Evolutionary conservation across 148 eudicot species (phyloP), one percentile per base, ranked within the genome.

Genomic region (Polygonum maritimum): DNA sequence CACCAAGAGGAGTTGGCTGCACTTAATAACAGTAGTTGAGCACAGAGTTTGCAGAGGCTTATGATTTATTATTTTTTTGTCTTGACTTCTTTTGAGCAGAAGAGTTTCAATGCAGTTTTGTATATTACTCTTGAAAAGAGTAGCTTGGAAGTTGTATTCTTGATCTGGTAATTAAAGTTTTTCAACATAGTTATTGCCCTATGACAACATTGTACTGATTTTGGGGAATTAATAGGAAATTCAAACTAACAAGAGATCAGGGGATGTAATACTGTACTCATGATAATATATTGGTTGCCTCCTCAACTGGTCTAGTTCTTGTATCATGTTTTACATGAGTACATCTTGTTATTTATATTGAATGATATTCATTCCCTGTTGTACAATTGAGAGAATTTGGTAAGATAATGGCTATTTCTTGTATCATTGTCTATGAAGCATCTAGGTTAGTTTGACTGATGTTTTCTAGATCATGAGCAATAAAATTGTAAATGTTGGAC

Each of bases 1-100:
- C 77, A 76, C 49, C 82, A 87, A 75, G 92, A 87, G 81, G 82
- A 86, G 31, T 62, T 81, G 69, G 79, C 54, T 21, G 85, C 72
- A 31, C 77, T 71, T 35, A 60, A 67, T 69, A 73, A 57, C 26
- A 79, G 60, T 41, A 75, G 79, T 73, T 84, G 44, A 65, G 14
- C 15, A 65, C 44, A 5, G 44, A 65, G n/a, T 16, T 36, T 15
- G 19, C 15, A 1, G 71, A 36, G 44, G 44, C 71, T 31, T 33
- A 63, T 15, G 15, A 35, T 65, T n/a, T n/a, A 18, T 1, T 54
- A 18, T 2, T 39, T 39, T 41, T 41, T 41, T 5, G 7, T 4
- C n/a, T 21, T 54, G 10, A 35, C 14, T 15, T 31, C 40, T 63
- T 63, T 63, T 63, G 15, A 11, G 69, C 5, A 31, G 35, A 33